Base-by-base conservation (phyloP, 257 asterid species). In the Solanum chmielewskii region DNA sequence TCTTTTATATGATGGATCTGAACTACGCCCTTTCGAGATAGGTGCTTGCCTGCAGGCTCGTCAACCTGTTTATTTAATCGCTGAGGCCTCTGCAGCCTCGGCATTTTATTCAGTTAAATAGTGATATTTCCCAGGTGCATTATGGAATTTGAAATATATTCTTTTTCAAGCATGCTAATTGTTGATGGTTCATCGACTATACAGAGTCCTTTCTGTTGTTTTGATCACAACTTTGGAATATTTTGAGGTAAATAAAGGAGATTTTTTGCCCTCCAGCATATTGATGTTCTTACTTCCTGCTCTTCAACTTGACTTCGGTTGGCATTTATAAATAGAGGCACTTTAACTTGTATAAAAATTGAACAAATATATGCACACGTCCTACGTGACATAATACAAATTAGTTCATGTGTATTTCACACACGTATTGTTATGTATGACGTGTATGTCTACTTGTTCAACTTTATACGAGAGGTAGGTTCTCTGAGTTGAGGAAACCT, bases 11-110 rank as follows among this genome's bases (percentile, higher is more conserved):
- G 99, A 97, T 90, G 99, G 99, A 78, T 91, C 92, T 62, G 98
- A 93, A 88, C 89, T 97, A 87, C 94, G 93, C 49, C 99, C 99
- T 60, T 97, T 96, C 56, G 99, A 97, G 86, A 95, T 97, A 45
- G 98, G 98, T 82, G 99, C 98, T 83, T 97, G 99, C 90, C 93
- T 96, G 87, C 99, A 97, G 92, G 99, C 99, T 93, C 97, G 94
- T 87, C 98, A 93, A 90, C 98, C 98, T 62, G 98, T 94, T 59
- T 92, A 94, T 87, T 92, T 97, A 89, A 94, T 97, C 76, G 93
- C 98, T 3, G 99, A 97, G 90, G 99, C 99, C 21, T 94, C 99
- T 69, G 92, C 97, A 45, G 94, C 96, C 80, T 96, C 98, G 66
- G 91, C 97, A 44, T 87, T 93, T 70, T 90, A 92, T 90, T 86